phyloP scores from a whole-genome alignment of 345 rosid species.

The Gossypium sturtianum region DNA sequence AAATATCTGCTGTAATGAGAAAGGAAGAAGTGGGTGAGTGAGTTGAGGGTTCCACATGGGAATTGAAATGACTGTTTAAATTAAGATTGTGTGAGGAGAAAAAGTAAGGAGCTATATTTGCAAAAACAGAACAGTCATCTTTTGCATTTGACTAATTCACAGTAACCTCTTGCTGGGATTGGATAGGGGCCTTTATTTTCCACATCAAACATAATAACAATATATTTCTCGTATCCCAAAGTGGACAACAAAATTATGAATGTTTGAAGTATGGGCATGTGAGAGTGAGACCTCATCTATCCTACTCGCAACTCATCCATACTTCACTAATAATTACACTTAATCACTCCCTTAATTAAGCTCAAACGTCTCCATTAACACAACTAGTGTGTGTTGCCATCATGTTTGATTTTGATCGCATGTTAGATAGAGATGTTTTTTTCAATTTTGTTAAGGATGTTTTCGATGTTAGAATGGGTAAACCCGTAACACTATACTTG shows the following conservation, averaged over 20 bases:
- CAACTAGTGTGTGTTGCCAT: background rate
- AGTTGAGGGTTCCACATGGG: constrained; percentile 39
- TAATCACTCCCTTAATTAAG: constrained; percentile 3
- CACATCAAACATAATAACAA: background rate
- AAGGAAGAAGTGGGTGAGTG: background rate
- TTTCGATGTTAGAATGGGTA: too few relatives aligned
- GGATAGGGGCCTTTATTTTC: constrained; percentile 3
- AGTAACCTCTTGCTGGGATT: background rate
- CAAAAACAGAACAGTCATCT: background rate
- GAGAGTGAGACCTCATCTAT: constrained; percentile 17
- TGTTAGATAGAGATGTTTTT: too few relatives aligned
- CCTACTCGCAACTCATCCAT: constrained; percentile 20
- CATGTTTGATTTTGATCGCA: too few relatives aligned
- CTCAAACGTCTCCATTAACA: background rate
- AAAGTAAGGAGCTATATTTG: background rate
- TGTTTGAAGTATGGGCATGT: constrained; percentile 42
- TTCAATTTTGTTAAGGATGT: too few relatives aligned
- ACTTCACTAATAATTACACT: background rate
- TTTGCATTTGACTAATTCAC: constrained; percentile 33
- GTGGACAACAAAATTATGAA: constrained; percentile 62
- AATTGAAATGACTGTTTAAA: constrained; percentile 44
- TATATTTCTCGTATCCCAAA: constrained; percentile 10
- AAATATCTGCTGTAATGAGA: constrained; percentile 16
- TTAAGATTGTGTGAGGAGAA: constrained; percentile 7
- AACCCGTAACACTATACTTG: too few relatives aligned